These are phyloP conservation scores for Talaromyces sp. DNA, from an alignment of 2,329 filamentous ascomycete genomes.

Conservation along the genomic window DNA sequence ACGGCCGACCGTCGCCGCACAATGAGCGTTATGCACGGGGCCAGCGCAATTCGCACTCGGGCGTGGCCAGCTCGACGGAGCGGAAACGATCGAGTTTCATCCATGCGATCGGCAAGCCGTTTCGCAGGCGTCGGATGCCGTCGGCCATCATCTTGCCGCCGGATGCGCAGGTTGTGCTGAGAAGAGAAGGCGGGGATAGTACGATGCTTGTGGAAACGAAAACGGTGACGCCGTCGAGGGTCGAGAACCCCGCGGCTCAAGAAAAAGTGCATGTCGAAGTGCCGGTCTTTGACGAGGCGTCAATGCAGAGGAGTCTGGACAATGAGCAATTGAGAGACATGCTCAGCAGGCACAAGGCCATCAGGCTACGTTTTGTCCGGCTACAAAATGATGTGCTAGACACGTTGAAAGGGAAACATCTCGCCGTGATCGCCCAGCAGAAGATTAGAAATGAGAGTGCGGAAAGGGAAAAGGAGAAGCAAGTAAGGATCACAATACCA, in stretches of 20 bases:
- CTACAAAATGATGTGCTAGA: slow-evolving; percentile 30
- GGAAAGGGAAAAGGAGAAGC: slow-evolving; percentile 34
- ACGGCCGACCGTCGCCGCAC: slow-evolving; percentile 20
- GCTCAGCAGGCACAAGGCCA: slow-evolving; percentile 26
- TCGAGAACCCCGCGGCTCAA: slow-evolving; percentile 12
- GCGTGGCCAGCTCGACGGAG: slow-evolving; percentile 22
- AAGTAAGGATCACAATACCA: slow-evolving; percentile 23
- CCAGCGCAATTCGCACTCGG: slow-evolving; percentile 21
- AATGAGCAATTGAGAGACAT: slow-evolving; percentile 27
- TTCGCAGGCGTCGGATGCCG: slow-evolving; percentile 29
- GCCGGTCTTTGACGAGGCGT: slow-evolving; percentile 30
- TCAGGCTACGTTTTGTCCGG: slow-evolving; percentile 27
- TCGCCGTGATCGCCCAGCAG: slow-evolving; percentile 24
- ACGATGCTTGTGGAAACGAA: slow-evolving; percentile 34
- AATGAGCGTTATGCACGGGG: neutral
- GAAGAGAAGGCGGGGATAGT: slow-evolving; percentile 15
- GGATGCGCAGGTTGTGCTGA: slow-evolving; percentile 23
- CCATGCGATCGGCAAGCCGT: slow-evolving; percentile 31
- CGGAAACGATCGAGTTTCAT: slow-evolving; percentile 29
- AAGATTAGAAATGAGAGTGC: slow-evolving; percentile 24
- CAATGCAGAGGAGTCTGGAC: slow-evolving; percentile 30
- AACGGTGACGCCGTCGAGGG: slow-evolving; percentile 2
- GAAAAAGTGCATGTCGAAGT: slow-evolving; percentile 22
- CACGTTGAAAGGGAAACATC: slow-evolving; percentile 26
- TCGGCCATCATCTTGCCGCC: slow-evolving; percentile 25